A percentile compares a stretch with the other conserved stretches of the same genome.
Conservation (phyloP, 176 grass and related monocot species). For the Avena sativa region DNA sequence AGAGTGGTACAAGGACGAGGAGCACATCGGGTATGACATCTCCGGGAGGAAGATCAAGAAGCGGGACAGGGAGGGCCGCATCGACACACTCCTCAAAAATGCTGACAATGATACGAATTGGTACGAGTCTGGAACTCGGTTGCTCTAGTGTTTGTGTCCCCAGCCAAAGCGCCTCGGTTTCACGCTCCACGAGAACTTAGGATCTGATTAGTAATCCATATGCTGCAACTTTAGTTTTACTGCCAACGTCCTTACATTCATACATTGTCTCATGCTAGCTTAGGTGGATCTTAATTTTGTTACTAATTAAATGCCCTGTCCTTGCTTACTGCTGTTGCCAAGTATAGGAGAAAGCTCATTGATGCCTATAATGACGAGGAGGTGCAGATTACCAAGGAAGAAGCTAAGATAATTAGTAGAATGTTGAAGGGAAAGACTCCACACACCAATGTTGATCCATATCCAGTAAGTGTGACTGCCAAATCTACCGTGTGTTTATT, state of each 20-base stretch:
- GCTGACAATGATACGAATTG: slow-evolving; percentile 77
- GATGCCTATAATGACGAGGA: slow-evolving; percentile 96
- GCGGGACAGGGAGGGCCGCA: slow-evolving; percentile 73
- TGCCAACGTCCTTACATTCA: slow-evolving; percentile 8
- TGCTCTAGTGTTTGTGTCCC: not conserved
- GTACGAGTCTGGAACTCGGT: slow-evolving; percentile 36
- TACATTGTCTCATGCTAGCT: not conserved
- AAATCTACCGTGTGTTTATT: slow-evolving; percentile 3
- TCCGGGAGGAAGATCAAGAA: slow-evolving; percentile 82
- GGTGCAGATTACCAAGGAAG: slow-evolving; percentile 87
- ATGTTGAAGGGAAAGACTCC: slow-evolving; percentile 88
- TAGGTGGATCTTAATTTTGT: not conserved
- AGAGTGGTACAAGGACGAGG: slow-evolving; percentile 88
- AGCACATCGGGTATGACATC: slow-evolving; percentile 90
- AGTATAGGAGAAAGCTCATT: slow-evolving; percentile 76
- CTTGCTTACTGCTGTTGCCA: slow-evolving; percentile 3
- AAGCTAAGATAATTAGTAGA: slow-evolving; percentile 84
- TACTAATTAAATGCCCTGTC: slow-evolving; percentile 18
- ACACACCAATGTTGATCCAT: slow-evolving; percentile 83
- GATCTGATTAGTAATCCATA: not conserved
- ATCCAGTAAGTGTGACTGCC: slow-evolving; percentile 65
- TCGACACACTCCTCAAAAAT: slow-evolving; percentile 66
- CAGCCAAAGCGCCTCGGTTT: not conserved
- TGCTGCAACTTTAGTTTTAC: not conserved
- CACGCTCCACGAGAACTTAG: not conserved